phyloP scores from a whole-genome alignment of 2,329 filamentous ascomycete genomes.

The Madurella fahalii region DNA sequence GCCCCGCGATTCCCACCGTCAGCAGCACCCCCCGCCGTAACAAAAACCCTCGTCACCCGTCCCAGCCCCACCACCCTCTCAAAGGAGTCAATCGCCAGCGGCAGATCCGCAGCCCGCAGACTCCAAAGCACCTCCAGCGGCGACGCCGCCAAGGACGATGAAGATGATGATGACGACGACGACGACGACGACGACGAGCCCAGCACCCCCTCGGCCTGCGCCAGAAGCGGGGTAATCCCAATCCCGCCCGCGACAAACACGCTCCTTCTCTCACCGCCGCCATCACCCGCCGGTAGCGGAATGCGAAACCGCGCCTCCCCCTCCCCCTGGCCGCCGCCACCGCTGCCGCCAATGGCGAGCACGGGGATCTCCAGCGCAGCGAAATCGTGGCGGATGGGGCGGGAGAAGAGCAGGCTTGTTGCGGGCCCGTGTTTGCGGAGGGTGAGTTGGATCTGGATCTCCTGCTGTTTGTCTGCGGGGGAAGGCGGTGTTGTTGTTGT shows the following conservation, averaged over 20 bases:
- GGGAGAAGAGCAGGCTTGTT: constrained; percentile 60
- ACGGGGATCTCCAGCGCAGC: constrained; percentile 61
- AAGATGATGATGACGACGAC: no score
- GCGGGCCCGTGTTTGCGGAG: constrained; percentile 64
- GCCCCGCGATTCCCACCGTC: constrained; percentile 28
- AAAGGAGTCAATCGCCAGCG: constrained; percentile 59
- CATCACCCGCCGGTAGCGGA: constrained; percentile 8
- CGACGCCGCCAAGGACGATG: neutral
- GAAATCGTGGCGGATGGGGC: constrained; percentile 37
- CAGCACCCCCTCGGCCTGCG: constrained; percentile 54
- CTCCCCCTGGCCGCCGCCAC: no score
- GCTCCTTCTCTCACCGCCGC: constrained; percentile 31
- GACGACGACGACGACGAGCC: neutral
- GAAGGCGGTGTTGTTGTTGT: neutral
- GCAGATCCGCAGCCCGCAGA: constrained; percentile 56
- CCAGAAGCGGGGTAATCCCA: constrained; percentile 77
- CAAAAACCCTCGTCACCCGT: constrained; percentile 53
- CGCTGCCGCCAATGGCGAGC: constrained; percentile 65
- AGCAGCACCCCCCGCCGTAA: constrained; percentile 43
- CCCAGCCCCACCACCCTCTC: constrained; percentile 48
- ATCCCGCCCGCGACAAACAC: constrained; percentile 75
- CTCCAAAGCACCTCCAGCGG: constrained; percentile 64
- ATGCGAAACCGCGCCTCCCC: constrained; percentile 41
- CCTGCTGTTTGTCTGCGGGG: constrained; percentile 21
- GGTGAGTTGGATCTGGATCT: constrained; percentile 65